Evolutionary conservation across 306 rosid species (phyloP).

Genomic region (Fragaria nilgerrensis): DNA sequence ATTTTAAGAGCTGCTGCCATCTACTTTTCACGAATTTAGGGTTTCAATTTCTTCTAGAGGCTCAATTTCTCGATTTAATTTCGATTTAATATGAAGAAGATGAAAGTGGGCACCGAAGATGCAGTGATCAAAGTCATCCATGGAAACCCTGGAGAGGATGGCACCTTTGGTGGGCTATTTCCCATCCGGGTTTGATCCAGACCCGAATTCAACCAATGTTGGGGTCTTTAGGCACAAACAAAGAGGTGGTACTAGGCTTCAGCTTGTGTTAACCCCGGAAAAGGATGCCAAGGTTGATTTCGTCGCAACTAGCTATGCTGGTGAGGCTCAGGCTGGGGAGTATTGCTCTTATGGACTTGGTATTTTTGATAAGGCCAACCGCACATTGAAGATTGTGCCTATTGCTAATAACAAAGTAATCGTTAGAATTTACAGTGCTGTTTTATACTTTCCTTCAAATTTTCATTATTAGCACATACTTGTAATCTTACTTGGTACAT

Average conservation of each 20-base stretch:
- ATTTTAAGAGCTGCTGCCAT: no score
- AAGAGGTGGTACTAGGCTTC: constrained; percentile 46
- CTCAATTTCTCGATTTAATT: no score
- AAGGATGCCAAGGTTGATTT: constrained; percentile 58
- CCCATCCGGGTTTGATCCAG: constrained; percentile 64
- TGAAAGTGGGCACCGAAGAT: no score
- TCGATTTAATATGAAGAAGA: no score
- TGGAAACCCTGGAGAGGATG: constrained; percentile 36
- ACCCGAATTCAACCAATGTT: constrained; percentile 21
- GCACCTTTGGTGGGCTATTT: constrained; percentile 74
- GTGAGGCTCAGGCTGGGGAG: constrained; percentile 67
- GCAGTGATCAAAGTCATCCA: constrained; percentile 47
- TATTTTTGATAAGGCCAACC: constrained; percentile 66
- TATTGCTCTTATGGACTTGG: constrained; percentile 60
- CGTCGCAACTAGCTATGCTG: constrained; percentile 69
- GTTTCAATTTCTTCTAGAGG: no score
- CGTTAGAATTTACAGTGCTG: background rate
- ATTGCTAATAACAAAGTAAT: constrained; percentile 65
- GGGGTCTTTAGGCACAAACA: constrained; percentile 44
- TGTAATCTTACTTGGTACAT: background rate
- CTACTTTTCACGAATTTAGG: no score
- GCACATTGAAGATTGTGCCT: constrained; percentile 56
- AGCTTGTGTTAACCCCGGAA: constrained; percentile 67
- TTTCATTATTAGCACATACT: no score
- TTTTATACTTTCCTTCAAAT: no score